Evolutionary conservation across 108 stramenopile genomes (phyloP), one percentile per base, ranked within the genome.

Genomic region (Skeletonema menzelii): DNA sequence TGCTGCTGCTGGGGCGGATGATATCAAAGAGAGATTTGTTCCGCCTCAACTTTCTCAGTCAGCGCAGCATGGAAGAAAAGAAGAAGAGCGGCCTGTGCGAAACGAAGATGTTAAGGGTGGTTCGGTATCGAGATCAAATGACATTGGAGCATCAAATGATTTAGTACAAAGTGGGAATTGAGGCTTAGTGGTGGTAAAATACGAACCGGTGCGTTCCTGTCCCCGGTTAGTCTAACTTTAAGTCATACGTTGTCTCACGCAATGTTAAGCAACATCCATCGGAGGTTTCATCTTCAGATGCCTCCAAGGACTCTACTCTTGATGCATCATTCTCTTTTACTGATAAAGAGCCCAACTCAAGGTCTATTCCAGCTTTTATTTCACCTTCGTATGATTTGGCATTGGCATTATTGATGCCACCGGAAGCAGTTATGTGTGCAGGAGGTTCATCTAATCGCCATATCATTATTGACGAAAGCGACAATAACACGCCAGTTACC

Each of bases 251-350:
- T 27, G 72, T 64, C 35, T 75, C 67, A 53, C 66, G 59, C 49
- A 75, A 47, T 12, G 47, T 46, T 63, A 75, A 67, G 55, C 74
- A 75, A 27, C 59, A 75, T 27, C 73, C 58, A 35, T 72, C 70
- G 35, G 28, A 10, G 6, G 24, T 13, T 19, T 22, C 65, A 59
- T 32, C 14, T 17, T 66, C 58, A 47, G 64, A 47, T 24, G 31
- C 73, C 17, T 74, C 65, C 26, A 46, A 19, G 20, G 63, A 30
- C 32, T 66, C 73, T 47, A 42, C 28, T 13, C 40, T 26, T 26
- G 27, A 27, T 44, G 31, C 53, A 27, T 28, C 40, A 42, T 5
- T 42, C 34, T 37, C 10, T 11, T 42, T 26, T 58, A 30, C 3
- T 27, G 24, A 49, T 40, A 20, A 35, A 37, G 20, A 13, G n/a